These are phyloP conservation scores for Ilex paraguariensis DNA, from an alignment of 305 asterid genomes.

Conservation along the genomic window DNA sequence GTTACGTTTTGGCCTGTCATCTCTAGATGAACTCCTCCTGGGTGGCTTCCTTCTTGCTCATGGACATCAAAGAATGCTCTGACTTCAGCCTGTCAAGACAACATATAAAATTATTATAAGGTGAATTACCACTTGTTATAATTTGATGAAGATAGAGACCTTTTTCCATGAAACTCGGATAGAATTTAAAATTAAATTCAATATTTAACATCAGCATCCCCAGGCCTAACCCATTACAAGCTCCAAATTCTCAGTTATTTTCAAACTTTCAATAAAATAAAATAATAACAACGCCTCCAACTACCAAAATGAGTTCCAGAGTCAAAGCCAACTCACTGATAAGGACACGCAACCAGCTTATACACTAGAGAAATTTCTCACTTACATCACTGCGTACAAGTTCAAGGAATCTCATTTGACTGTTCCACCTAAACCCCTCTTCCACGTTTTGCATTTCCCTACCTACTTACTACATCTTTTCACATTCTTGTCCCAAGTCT, in stretches of 20 bases:
- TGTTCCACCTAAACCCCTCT: background rate
- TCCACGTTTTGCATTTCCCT: background rate
- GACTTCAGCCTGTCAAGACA: conserved; percentile 59
- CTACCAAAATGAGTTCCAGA: conserved; percentile 14
- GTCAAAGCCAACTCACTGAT: conserved; percentile 26
- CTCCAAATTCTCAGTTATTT: too few relatives aligned
- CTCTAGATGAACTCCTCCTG: conserved; percentile 80
- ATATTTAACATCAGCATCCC: too few relatives aligned
- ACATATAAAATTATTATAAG: too few relatives aligned
- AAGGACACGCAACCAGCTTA: conserved; percentile 31
- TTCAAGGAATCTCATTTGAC: background rate
- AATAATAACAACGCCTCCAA: conserved; percentile 8
- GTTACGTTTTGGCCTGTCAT: conserved; percentile 92
- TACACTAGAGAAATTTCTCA: conserved; percentile 8
- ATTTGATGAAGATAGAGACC: too few relatives aligned
- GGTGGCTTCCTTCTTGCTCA: conserved; percentile 86
- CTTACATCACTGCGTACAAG: background rate
- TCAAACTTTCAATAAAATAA: too few relatives aligned
- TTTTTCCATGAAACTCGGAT: too few relatives aligned
- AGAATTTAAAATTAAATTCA: too few relatives aligned
- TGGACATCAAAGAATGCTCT: conserved; percentile 86
- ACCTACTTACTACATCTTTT: conserved; percentile 1
- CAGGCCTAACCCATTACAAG: too few relatives aligned
- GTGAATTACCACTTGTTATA: too few relatives aligned
- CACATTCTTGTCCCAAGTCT: conserved; percentile 10